A percentile compares a stretch with the other conserved stretches of the same genome.
Evolutionary conservation across 2,329 filamentous ascomycete species (phyloP).

Genomic region (Penicillium sp.): DNA sequence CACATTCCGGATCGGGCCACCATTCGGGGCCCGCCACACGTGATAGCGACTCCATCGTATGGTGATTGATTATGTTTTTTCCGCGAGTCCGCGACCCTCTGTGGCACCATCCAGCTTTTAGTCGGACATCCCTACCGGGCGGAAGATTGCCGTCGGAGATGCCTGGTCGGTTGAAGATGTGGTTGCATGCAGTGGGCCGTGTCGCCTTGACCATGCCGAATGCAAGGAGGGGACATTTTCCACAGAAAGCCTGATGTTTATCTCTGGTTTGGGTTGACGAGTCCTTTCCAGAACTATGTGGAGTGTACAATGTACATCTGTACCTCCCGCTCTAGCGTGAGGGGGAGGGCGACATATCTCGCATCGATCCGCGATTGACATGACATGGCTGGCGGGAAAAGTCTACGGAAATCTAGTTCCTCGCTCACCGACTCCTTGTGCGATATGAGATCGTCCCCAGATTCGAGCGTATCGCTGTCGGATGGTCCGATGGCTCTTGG

Average conservation of each 20-base stretch:
- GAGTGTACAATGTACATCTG: background rate
- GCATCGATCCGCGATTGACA: conserved; percentile 11
- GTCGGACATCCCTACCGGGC: background rate
- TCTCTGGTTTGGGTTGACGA: background rate
- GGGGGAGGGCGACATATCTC: background rate
- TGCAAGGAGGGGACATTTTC: conserved; percentile 2
- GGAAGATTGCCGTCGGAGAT: conserved; percentile 5
- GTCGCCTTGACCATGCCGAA: background rate
- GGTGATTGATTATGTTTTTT: background rate
- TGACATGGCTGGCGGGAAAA: background rate
- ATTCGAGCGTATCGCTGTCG: conserved; percentile 4
- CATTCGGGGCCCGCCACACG: conserved; percentile 4
- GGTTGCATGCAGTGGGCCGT: conserved; percentile 5
- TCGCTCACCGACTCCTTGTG: conserved; percentile 12
- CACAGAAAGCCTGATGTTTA: background rate
- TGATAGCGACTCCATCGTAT: conserved; percentile 7
- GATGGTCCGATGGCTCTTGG: background rate
- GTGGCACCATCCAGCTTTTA: conserved; percentile 8
- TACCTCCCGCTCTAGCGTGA: background rate
- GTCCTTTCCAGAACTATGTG: background rate
- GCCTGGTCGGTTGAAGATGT: conserved; percentile 8
- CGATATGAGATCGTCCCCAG: conserved; percentile 8
- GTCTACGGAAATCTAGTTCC: background rate
- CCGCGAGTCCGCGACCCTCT: background rate
- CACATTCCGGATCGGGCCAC: conserved; percentile 21